Evolutionary conservation across 768 basidiomycete genomes (phyloP).

Genomic region (Kockovaella imperatae): DNA sequence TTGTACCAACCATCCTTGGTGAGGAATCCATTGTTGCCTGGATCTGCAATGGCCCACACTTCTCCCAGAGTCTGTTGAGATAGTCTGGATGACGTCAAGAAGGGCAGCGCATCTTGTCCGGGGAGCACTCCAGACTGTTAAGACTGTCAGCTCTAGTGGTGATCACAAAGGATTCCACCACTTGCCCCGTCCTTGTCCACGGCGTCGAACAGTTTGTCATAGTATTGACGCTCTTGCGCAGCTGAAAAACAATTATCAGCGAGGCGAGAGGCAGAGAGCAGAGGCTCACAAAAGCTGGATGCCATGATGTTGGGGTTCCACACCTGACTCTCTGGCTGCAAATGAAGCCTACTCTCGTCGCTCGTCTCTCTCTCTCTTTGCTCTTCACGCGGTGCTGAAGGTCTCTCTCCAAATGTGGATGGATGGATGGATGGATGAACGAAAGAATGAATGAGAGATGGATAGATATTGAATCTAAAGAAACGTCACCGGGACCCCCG

Average conservation of each 20-base stretch:
- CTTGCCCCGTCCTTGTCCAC: conserved; percentile 41
- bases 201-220: conserved; percentile 37
- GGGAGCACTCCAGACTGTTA: conserved; percentile 45
- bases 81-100: conserved; percentile 77
- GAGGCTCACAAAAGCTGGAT: neutral
- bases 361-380: too few species aligned
- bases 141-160: neutral
- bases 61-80: conserved; percentile 71
- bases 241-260: conserved; percentile 12
- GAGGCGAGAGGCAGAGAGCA: neutral
- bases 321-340: too few species aligned
- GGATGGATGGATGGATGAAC: too few species aligned
- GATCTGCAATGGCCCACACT: conserved; percentile 88
- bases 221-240: conserved; percentile 41
- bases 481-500: too few species aligned
- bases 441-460: too few species aligned
- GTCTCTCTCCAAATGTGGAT: too few species aligned
- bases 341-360: too few species aligned
- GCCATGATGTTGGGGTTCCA: too few species aligned
- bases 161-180: too few species aligned
- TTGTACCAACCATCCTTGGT: conserved; percentile 78
- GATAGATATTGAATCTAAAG: too few species aligned
- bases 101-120: conserved; percentile 79
- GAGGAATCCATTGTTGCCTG: conserved; percentile 86
- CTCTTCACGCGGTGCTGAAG: too few species aligned